A percentile compares a stretch with the other conserved stretches of the same genome.
Conservation (phyloP, 1,284 basidiomycete genomes). For the Pascua sp. region DNA sequence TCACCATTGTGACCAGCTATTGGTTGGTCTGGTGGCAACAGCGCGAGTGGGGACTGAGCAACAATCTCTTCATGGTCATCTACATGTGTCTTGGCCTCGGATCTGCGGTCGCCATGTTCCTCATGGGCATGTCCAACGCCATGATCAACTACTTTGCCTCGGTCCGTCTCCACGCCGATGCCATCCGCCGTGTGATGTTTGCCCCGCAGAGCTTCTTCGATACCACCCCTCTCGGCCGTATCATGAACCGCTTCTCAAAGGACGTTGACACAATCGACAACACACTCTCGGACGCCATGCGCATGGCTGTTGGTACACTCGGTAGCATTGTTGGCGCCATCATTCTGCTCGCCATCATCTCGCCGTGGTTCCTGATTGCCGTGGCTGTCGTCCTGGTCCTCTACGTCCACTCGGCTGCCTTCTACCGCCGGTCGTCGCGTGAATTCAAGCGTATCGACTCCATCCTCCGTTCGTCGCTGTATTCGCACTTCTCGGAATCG, state of each 20-base stretch:
- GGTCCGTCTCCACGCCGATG: constrained; percentile 54
- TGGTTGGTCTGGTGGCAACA: constrained; percentile 75
- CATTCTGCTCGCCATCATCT: constrained; percentile 68
- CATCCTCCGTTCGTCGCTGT: constrained; percentile 56
- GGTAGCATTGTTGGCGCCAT: constrained; percentile 57
- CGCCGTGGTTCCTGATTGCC: constrained; percentile 80
- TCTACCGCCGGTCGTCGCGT: constrained; percentile 82
- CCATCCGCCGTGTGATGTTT: constrained; percentile 62
- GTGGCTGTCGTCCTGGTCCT: constrained; percentile 60
- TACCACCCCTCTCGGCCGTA: constrained; percentile 79
- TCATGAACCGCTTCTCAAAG: constrained; percentile 41
- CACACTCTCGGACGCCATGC: constrained; percentile 62
- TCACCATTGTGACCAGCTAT: constrained; percentile 46
- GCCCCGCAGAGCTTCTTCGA: constrained; percentile 87
- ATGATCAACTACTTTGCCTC: constrained; percentile 63
- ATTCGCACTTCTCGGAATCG: constrained; percentile 86
- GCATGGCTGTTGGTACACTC: constrained; percentile 59
- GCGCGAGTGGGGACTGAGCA: constrained; percentile 44
- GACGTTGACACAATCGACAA: constrained; percentile 80
- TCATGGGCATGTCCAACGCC: constrained; percentile 53
- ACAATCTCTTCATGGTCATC: constrained; percentile 56
- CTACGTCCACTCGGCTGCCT: constrained; percentile 61
- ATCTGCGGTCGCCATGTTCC: constrained; percentile 54
- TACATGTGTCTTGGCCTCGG: constrained; percentile 56
- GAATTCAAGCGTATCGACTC: constrained; percentile 67